Evolutionary conservation across 768 basidiomycete genomes (phyloP), one percentile per base, ranked within the genome.

Genomic region (Myochromella boudieri): DNA sequence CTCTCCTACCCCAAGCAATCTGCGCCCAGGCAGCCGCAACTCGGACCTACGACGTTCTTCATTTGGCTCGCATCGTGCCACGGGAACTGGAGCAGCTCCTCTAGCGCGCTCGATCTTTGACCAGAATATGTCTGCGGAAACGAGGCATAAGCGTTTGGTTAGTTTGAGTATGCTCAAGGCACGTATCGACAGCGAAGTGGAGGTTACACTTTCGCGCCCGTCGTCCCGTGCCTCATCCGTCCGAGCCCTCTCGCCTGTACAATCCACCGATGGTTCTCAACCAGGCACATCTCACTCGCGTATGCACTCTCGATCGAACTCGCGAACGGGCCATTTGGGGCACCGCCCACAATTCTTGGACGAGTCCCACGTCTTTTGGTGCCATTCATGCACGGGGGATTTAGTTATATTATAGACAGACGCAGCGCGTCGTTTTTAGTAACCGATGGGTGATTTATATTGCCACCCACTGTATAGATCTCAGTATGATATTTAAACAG

Each of bases 331-430:
- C 9, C 31, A 46, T 48, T 58, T 64, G 37, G 48, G 54, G 24
- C 66, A 68, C 52, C 81, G 84, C 42, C 76, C 86, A 3, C 88
- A 90, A 59, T 92, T 91, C 60, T 69, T 91, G 69, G 91, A 93
- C 57, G 90, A 92, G 55, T 82, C 89, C 21, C 90, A 92, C 61
- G 80, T 93, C 14, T 92, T 93, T 68, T 93, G 91, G 89, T 93
- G 90, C 68, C 77, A 82, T 59, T 81, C 86, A 15, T 93, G 90
- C 72, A 73, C 69, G 39, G 90, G 90, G 37, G 90, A 93, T 64
- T 67, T 92, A 31, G 87, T 93, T 31, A 82, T 92, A 51, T 67
- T 93, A 48, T 88, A 46, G 58, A 42, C 31, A 17, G 20, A 3
- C 2, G 14, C 17, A 31, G 29, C 8, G n/a, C 29, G 8, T 31